Evolutionary conservation across 495 filamentous ascomycete species (phyloP), one percentile per base, ranked within the genome.

Genomic region (Hapsidospora chrysogenum): DNA sequence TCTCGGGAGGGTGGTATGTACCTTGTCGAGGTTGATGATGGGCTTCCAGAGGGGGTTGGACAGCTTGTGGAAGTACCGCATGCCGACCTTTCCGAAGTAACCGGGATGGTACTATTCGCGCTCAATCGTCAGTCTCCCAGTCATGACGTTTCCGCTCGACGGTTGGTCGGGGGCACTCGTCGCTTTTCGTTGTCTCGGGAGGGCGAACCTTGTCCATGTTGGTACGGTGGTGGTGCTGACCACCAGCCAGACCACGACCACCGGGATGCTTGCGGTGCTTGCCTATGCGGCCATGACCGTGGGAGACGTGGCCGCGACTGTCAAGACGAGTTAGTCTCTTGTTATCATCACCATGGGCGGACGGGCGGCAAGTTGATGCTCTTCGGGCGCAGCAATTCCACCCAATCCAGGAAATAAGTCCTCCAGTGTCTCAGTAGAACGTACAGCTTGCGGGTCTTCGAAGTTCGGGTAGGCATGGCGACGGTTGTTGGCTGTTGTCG

Each of bases 81-180:
- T 94, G 69, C 85, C 85, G 41, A 93, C 85, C 69, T 93, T 94
- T 63, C 85, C 85, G 64, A 92, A 94, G 78, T 92, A 92, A 78
- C 82, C 83, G 14, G 80, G 80, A 63, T 87, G 81, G 76, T 80
- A 86, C 64, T 39, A 17, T 19, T 17, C 13, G n/a, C 21, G 29
- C 29, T 6, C 20, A 23, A 6, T 15, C 1, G n/a, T n/a, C n/a
- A n/a, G n/a, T n/a, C n/a, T n/a, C n/a, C n/a, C n/a, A n/a, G n/a
- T n/a, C n/a, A n/a, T n/a, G n/a, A n/a, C n/a, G n/a, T n/a, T n/a
- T n/a, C n/a, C n/a, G n/a, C n/a, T 20, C 20, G 28, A 31, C 18
- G 10, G 14, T 16, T 32, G 31, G 31, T 13, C 16, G 29, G 19
- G 7, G 15, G 19, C 16, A 13, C 4, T 33, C 29, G 15, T n/a